These are phyloP conservation scores for Crinitomyces ghanaensis DNA, from an alignment of 805 yeast species.

Conservation along the genomic window DNA sequence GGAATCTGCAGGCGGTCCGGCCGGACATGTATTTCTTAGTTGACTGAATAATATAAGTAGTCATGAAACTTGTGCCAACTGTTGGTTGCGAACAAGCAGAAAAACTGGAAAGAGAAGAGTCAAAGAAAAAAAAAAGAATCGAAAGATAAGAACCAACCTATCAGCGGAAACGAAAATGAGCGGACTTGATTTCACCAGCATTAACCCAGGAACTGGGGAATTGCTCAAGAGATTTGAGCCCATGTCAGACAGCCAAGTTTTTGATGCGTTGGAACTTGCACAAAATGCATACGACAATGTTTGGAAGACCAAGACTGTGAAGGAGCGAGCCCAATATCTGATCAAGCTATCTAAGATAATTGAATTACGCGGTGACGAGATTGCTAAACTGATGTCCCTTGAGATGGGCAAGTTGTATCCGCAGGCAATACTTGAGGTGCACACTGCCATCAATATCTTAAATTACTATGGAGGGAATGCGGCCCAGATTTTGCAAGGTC, in stretches of 20 bases:
- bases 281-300: slow-evolving; percentile 37
- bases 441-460: slow-evolving; percentile 36
- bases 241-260: slow-evolving; percentile 35
- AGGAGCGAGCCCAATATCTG: slow-evolving; percentile 42
- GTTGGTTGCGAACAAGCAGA: too few species aligned
- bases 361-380: slow-evolving; percentile 45
- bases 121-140: too few species aligned
- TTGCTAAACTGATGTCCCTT: slow-evolving; percentile 48
- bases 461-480: slow-evolving; percentile 53
- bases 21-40: too few species aligned
- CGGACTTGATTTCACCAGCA: too few species aligned
- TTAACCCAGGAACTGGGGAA: slow-evolving; percentile 63
- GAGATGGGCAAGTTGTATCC: slow-evolving; percentile 69
- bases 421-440: slow-evolving; percentile 55
- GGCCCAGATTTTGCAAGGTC: slow-evolving; percentile 49
- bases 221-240: slow-evolving; percentile 48
- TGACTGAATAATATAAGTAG: too few species aligned
- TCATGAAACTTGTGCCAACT: too few species aligned
- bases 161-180: too few species aligned
- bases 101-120: too few species aligned
- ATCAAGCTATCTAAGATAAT: slow-evolving; percentile 39
- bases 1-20: too few species aligned
- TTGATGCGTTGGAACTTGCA: slow-evolving; percentile 44
- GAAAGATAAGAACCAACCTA: too few species aligned
- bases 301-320: slow-evolving; percentile 41